Conservation (phyloP, 192 early-diverging fungal species). For the Coemansia sp. region DNA sequence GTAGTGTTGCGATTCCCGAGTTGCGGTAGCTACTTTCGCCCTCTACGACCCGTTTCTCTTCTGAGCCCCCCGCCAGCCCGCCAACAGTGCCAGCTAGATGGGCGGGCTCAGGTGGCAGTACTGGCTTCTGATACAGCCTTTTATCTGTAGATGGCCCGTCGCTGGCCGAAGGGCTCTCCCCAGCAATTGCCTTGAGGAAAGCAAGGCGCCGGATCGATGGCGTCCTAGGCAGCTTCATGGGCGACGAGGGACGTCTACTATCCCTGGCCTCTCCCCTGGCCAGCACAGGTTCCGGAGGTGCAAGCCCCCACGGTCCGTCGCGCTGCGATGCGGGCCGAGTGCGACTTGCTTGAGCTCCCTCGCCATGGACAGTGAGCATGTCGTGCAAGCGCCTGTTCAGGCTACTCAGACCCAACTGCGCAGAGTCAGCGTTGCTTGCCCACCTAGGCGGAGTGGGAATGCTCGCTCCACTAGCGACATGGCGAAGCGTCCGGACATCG, state of each 20-base stretch:
- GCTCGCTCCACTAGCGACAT: not conserved
- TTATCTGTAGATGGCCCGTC: too few species aligned
- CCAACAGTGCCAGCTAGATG: too few species aligned
- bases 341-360: not conserved
- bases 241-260: not conserved
- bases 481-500: not conserved
- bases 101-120: too few species aligned
- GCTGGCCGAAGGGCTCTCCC: too few species aligned
- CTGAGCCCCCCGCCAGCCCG: too few species aligned
- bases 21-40: too few species aligned
- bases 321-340: not conserved
- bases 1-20: too few species aligned
- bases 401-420: conserved; percentile 9
- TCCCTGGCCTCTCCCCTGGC: too few species aligned
- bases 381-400: conserved; percentile 23
- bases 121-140: too few species aligned
- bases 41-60: too few species aligned
- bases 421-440: not conserved
- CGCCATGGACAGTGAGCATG: conserved; percentile 10
- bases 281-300: too few species aligned
- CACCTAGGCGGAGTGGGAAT: not conserved
- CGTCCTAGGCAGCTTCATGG: conserved; percentile 2
- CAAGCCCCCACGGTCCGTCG: too few species aligned
- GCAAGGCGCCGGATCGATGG: conserved; percentile 25
- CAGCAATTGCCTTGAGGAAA: conserved; percentile 4